Base-by-base conservation (phyloP, 495 filamentous ascomycete species). In the Tuber microsphaerosporum region DNA sequence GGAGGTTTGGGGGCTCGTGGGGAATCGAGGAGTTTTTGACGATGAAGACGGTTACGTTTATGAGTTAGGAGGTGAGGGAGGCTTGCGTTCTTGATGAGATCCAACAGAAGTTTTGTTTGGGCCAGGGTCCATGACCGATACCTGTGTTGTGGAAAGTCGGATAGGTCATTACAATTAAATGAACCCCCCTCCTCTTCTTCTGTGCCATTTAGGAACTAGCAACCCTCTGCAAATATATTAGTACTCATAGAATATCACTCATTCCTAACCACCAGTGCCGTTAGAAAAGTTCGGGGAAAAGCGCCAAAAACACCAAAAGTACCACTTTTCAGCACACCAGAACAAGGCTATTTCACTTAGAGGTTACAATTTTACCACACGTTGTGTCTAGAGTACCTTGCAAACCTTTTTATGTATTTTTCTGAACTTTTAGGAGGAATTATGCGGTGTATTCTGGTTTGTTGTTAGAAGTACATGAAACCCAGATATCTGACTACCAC, bases 11-110 rank as follows among this genome's bases (percentile, higher is more conserved):
- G 76, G 81, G 87, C 44, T 71, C 83, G 71, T 73, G 69, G 19
- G 88, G 88, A 2, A 65, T 90, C 74, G 83, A 92, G 42, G 94
- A 97, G 85, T 97, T 93, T 87, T 82, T 94, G 82, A 87, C 90
- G 84, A 90, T 89, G 44, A 97, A 97, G 88, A 93, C 90, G 2
- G 87, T 97, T 4, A 97, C 93, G 2, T 81, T 79, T 71, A 75
- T 65, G 26, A 65, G 26, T 19, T 65, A 65, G 56, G 56, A 1
- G 5, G 26, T 61, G 10, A 20, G 48, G 48, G 48, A 12, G 2
- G 56, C 8, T 65, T 31, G 5, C 14, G 7, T 2, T 65, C 26
- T 65, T 17, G 31, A 16, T 65, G 56, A 31, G 12, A 34, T 19
- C 19, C 14, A 65, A 34, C 4, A 34, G 26, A 16, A 14, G 45